A percentile compares a stretch with the other conserved stretches of the same genome.
phyloP scores from a whole-genome alignment of 495 filamentous ascomycete species.

The Neurospora pannonica region DNA sequence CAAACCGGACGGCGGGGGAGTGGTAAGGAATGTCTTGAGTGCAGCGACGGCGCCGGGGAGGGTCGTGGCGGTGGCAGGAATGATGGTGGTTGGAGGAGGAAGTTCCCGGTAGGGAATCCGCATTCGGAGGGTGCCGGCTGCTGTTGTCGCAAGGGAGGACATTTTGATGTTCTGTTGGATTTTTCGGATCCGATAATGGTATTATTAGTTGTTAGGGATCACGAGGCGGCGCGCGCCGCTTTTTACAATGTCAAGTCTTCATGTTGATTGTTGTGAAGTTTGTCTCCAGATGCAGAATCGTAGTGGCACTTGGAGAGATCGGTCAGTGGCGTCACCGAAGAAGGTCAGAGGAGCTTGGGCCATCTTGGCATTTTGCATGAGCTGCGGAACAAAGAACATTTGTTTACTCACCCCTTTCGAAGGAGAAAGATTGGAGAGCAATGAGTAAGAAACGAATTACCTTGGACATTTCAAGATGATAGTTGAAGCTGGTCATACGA shows the following conservation, averaged over 20 bases:
- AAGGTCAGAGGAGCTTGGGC: background rate
- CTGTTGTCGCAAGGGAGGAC: slow-evolving; percentile 32
- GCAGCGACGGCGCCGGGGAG: slow-evolving; percentile 66
- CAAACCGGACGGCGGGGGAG: slow-evolving; percentile 38
- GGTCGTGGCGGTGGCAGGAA: slow-evolving; percentile 60
- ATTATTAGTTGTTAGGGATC: background rate
- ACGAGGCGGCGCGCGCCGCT: background rate
- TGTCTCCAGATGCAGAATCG: background rate
- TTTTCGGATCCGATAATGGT: background rate
- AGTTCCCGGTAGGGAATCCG: slow-evolving; percentile 86
- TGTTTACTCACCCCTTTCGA: background rate
- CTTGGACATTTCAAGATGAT: too few relatives aligned
- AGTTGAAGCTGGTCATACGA: too few relatives aligned
- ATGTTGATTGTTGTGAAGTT: background rate
- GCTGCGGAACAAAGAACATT: background rate
- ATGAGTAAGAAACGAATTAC: too few relatives aligned
- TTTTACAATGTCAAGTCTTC: background rate
- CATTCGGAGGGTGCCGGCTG: slow-evolving; percentile 44
- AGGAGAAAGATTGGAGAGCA: too few relatives aligned
- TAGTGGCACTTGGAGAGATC: background rate
- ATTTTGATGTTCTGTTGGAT: slow-evolving; percentile 25
- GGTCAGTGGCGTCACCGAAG: background rate
- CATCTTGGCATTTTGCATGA: background rate
- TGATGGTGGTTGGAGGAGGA: slow-evolving; percentile 66
- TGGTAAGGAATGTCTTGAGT: slow-evolving; percentile 61